Percentiles rank a stretch among this genome's conserved stretches.
These are phyloP conservation scores for Phytophthora tentaculata DNA, from an alignment of 352 stramenopile species.

Conservation along the genomic window DNA sequence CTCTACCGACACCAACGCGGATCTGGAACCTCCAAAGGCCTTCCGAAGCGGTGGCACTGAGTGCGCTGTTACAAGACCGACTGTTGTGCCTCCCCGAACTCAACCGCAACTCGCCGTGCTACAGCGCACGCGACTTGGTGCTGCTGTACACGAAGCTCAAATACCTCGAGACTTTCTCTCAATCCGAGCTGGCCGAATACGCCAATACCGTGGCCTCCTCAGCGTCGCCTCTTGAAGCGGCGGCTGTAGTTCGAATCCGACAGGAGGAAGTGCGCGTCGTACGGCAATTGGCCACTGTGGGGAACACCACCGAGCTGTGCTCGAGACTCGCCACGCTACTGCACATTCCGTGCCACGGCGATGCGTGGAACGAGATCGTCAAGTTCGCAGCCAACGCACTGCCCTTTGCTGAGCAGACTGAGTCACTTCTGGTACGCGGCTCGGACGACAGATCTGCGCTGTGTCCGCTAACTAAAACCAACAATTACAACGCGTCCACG, in stretches of 20 bases:
- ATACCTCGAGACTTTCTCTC: slow-evolving; percentile 80
- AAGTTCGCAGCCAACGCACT: slow-evolving; percentile 79
- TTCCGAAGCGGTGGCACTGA: slow-evolving; percentile 68
- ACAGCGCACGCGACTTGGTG: slow-evolving; percentile 78
- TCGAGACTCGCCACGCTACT: slow-evolving; percentile 68
- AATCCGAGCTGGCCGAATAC: slow-evolving; percentile 65
- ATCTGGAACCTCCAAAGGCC: slow-evolving; percentile 51
- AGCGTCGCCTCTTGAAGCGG: slow-evolving; percentile 4
- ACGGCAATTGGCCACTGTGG: slow-evolving; percentile 63
- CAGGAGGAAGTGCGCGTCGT: slow-evolving; percentile 74
- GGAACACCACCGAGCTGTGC: slow-evolving; percentile 64
- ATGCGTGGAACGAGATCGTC: slow-evolving; percentile 79
- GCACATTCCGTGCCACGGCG: slow-evolving; percentile 74
- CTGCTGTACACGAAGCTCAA: slow-evolving; percentile 87
- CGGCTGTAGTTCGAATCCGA: slow-evolving; percentile 10
- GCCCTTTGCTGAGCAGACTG: slow-evolving; percentile 85
- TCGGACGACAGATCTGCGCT: slow-evolving; percentile 88
- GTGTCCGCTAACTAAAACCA: slow-evolving; percentile 77
- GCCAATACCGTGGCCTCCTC: slow-evolving; percentile 25
- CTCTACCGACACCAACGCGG: slow-evolving; percentile 7
- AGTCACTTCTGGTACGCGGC: slow-evolving; percentile 81
- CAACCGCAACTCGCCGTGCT: slow-evolving; percentile 83
- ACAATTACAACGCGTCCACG: slow-evolving; percentile 91
- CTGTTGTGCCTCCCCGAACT: slow-evolving; percentile 77
- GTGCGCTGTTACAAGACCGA: slow-evolving; percentile 71